A percentile compares a stretch with the other conserved stretches of the same genome.
Conservation (phyloP, 2,329 filamentous ascomycete genomes). For the Xylariomycetidae sp. region DNA sequence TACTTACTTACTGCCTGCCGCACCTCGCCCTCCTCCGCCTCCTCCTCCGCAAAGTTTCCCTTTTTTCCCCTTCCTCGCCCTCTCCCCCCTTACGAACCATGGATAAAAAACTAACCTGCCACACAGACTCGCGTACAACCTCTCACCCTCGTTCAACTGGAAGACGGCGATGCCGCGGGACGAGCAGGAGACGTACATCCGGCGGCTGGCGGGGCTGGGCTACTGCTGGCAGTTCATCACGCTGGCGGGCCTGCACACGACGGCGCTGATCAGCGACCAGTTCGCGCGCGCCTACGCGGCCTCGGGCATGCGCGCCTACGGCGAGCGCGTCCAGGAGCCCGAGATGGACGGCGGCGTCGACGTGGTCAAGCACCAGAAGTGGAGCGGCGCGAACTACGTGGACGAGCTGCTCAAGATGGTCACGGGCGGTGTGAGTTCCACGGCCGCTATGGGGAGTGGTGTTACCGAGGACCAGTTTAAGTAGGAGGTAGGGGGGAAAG, state of each 20-base stretch:
- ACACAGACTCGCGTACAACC: slow-evolving; percentile 85
- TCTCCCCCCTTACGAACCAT: too few relatives aligned
- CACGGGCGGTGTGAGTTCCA: slow-evolving; percentile 83
- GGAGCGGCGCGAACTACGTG: slow-evolving; percentile 90
- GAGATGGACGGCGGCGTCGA: slow-evolving; percentile 89
- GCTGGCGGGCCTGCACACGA: slow-evolving; percentile 93
- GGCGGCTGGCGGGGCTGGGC: slow-evolving; percentile 75
- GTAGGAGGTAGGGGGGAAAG: slow-evolving; percentile 22
- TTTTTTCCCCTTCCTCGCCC: too few relatives aligned
- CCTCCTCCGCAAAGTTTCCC: too few relatives aligned
- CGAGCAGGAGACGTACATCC: slow-evolving; percentile 97
- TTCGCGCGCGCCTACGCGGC: slow-evolving; percentile 79
- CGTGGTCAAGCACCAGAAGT: slow-evolving; percentile 98
- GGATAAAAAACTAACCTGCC: neutral
- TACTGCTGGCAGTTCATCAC: slow-evolving; percentile 99
- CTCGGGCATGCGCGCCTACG: slow-evolving; percentile 91
- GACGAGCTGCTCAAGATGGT: slow-evolving; percentile 98
- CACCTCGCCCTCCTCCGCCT: too few relatives aligned
- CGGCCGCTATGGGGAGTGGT: slow-evolving; percentile 93
- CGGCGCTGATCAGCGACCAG: slow-evolving; percentile 82
- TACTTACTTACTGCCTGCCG: too few relatives aligned
- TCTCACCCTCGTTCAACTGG: slow-evolving; percentile 99
- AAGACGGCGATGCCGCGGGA: slow-evolving; percentile 87
- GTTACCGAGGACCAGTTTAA: slow-evolving; percentile 98
- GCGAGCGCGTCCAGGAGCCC: slow-evolving; percentile 94